These are phyloP conservation scores for Trametes sanguinea DNA, from an alignment of 768 basidiomycete species.

Conservation along the genomic window DNA sequence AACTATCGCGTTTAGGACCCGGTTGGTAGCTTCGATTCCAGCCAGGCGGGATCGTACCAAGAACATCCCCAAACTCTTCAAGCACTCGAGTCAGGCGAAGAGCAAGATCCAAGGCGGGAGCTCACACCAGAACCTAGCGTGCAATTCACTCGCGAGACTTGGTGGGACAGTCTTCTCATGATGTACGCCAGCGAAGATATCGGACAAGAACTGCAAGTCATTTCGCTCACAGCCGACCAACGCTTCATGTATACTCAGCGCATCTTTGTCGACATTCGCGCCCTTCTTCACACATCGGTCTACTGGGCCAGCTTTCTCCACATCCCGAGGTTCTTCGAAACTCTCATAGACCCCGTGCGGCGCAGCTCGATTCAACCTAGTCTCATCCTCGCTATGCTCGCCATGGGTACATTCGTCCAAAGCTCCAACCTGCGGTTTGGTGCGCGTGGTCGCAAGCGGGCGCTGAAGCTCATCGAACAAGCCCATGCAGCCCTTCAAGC, in stretches of 20 bases:
- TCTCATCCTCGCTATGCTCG: constrained; percentile 61
- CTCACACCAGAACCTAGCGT: constrained; percentile 54
- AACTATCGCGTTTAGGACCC: too few relatives aligned
- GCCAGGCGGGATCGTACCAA: too few relatives aligned
- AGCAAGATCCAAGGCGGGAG: too few relatives aligned
- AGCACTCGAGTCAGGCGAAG: too few relatives aligned
- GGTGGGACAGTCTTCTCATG: constrained; percentile 73
- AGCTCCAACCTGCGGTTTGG: constrained; percentile 59
- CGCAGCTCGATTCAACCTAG: constrained; percentile 66
- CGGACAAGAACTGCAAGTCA: not conserved
- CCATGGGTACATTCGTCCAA: constrained; percentile 65
- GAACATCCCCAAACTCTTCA: too few relatives aligned
- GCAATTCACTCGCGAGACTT: constrained; percentile 66
- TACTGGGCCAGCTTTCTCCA: constrained; percentile 78
- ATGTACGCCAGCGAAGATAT: constrained; percentile 42
- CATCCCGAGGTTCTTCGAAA: constrained; percentile 63
- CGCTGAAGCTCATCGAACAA: constrained; percentile 60
- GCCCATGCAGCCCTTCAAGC: constrained; percentile 74
- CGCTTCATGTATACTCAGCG: constrained; percentile 46
- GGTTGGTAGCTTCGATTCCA: too few relatives aligned
- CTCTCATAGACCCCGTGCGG: constrained; percentile 52
- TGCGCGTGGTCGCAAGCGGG: constrained; percentile 50
- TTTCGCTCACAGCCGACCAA: constrained; percentile 27
- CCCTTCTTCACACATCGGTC: constrained; percentile 60
- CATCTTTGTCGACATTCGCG: constrained; percentile 58